Evolutionary conservation across 1,284 basidiomycete genomes (phyloP).

Genomic region (Rhodotorula sp.): DNA sequence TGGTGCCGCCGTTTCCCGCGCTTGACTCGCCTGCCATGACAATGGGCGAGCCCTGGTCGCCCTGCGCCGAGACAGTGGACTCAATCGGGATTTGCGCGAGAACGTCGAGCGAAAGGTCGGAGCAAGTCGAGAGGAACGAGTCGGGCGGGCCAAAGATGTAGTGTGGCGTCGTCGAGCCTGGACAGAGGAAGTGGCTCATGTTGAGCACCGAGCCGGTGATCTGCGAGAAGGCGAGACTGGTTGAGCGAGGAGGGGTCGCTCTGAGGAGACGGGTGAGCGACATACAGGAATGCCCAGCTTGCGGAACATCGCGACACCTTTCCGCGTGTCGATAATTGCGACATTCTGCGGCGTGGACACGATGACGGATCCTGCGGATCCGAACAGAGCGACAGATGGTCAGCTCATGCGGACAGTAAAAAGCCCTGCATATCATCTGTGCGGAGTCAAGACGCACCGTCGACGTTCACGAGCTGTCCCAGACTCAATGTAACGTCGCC

Average conservation of each 20-base stretch:
- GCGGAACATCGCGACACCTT: conserved; percentile 89
- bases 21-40: conserved; percentile 46
- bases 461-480: conserved; percentile 82
- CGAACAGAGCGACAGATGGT: no score
- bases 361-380: conserved; percentile 71
- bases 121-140: conserved; percentile 66
- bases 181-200: conserved; percentile 84
- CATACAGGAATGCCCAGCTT: conserved; percentile 83
- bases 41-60: conserved; percentile 67
- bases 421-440: no score
- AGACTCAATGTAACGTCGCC: conserved; percentile 93
- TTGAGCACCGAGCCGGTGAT: conserved; percentile 88
- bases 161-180: conserved; percentile 69
- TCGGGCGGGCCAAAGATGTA: conserved; percentile 76
- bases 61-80: conserved; percentile 69
- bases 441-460: conserved; percentile 61
- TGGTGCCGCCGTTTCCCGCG: not conserved
- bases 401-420: no score
- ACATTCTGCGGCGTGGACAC: conserved; percentile 97
- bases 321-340: conserved; percentile 85
- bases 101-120: conserved; percentile 64
- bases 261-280: not conserved
- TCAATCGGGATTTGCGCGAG: conserved; percentile 86
- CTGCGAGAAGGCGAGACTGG: conserved; percentile 53
- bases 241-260: not conserved